Percentiles rank a stretch among this genome's conserved stretches.
These are phyloP conservation scores for Escallonia rubra DNA, from an alignment of 129 eudicot genomes.

Conservation along the genomic window DNA sequence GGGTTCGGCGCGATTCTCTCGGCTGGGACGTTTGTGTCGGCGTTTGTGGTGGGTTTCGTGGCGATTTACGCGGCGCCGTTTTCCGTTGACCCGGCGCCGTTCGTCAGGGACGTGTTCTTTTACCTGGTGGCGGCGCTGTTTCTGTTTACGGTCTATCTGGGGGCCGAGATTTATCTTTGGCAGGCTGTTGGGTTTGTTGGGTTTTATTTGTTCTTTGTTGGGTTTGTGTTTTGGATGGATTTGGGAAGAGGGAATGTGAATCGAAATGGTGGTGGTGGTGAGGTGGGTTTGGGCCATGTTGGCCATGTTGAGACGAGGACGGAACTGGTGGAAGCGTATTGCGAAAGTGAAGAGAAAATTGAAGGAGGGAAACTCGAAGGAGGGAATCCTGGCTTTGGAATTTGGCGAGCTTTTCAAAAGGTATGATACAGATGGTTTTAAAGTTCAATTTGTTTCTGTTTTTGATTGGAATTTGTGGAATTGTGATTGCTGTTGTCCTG, in stretches of 20 bases:
- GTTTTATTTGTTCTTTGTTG: constrained; percentile 85
- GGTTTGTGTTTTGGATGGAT: constrained; percentile 96
- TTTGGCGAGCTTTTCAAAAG: too few relatives aligned
- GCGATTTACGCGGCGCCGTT: constrained; percentile 86
- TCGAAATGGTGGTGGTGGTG: too few relatives aligned
- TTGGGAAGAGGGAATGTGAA: constrained; percentile 23
- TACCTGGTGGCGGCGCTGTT: constrained; percentile 65
- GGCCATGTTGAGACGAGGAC: too few relatives aligned
- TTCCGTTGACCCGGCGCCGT: constrained; percentile 57
- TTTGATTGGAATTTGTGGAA: too few relatives aligned
- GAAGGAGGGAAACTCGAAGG: too few relatives aligned
- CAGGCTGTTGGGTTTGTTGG: constrained; percentile 93
- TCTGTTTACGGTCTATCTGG: constrained; percentile 73
- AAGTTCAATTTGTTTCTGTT: too few relatives aligned
- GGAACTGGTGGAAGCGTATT: too few relatives aligned
- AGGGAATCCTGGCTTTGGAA: too few relatives aligned
- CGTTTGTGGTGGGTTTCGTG: constrained; percentile 81
- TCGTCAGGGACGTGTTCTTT: constrained; percentile 79
- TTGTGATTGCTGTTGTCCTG: too few relatives aligned
- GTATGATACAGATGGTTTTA: too few relatives aligned
- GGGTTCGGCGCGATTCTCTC: constrained; percentile 90
- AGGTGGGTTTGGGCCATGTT: too few relatives aligned
- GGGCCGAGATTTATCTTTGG: constrained; percentile 83
- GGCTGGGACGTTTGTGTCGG: constrained; percentile 86
- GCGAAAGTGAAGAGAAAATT: too few relatives aligned